A percentile compares a stretch with the other conserved stretches of the same genome.
Conservation (phyloP, 495 filamentous ascomycete genomes). For the Aspergillus sparsus region DNA sequence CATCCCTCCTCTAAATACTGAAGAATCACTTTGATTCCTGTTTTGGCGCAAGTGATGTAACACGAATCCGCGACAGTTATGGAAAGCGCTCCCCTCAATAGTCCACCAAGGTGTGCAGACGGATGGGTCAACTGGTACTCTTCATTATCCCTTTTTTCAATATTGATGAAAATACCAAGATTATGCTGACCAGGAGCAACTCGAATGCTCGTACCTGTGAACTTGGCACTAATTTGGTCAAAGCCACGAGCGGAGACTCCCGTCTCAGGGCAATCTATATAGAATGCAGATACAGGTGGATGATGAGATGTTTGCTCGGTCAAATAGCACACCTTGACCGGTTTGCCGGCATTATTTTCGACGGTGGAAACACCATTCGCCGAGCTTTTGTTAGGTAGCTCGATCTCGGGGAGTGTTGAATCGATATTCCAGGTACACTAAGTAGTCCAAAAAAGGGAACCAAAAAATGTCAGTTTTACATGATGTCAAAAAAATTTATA, state of each 20-base stretch:
- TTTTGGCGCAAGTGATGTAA: conserved; percentile 83
- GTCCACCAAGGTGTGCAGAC: conserved; percentile 84
- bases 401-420: conserved; percentile 57
- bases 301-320: conserved; percentile 99
- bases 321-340: conserved; percentile 81
- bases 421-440: conserved; percentile 94
- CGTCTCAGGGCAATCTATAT: conserved; percentile 87
- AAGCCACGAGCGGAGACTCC: conserved; percentile 87
- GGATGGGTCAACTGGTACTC: conserved; percentile 95
- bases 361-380: conserved; percentile 40
- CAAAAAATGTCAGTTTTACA: not conserved
- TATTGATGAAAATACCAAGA: conserved; percentile 88
- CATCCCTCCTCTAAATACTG: conserved; percentile 94
- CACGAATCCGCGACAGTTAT: conserved; percentile 87
- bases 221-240: conserved; percentile 95
- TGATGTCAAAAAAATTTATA: too few relatives aligned
- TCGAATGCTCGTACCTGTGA: conserved; percentile 91
- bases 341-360: conserved; percentile 47
- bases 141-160: conserved; percentile 78
- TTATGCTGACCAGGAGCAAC: conserved; percentile 92
- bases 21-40: conserved; percentile 84
- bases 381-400: conserved; percentile 35
- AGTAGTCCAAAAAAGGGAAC: conserved; percentile 18
- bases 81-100: conserved; percentile 78
- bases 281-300: conserved; percentile 95